Evolutionary conservation across 768 basidiomycete genomes (phyloP).

Genomic region (Clathrus columnatus): DNA sequence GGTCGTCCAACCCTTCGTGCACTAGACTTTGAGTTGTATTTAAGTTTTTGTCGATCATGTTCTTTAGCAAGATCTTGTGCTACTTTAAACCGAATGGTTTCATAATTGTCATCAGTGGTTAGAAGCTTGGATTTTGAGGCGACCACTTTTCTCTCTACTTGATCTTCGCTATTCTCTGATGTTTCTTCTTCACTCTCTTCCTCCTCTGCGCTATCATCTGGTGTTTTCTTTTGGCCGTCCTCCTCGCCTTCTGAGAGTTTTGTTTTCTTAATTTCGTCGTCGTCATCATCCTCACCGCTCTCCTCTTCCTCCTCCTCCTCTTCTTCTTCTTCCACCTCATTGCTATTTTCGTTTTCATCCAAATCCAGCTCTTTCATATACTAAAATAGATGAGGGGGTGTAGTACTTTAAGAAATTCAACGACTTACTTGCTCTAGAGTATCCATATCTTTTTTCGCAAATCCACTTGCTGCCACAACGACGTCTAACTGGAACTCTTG

Average conservation of each 20-base stretch:
- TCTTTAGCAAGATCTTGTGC: constrained; percentile 49
- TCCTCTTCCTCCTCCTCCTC: constrained; percentile 32
- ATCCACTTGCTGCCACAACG: constrained; percentile 90
- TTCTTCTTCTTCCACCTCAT: constrained; percentile 26
- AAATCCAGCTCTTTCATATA: constrained; percentile 54
- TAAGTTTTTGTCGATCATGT: constrained; percentile 56
- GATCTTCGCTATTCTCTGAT: constrained; percentile 5
- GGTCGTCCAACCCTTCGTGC: constrained; percentile 48
- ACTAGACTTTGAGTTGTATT: constrained; percentile 71
- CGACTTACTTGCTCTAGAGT: constrained; percentile 69
- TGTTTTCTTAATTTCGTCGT: constrained; percentile 15
- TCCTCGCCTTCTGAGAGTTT: constrained; percentile 15
- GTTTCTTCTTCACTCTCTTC: constrained; percentile 8
- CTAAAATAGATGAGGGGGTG: constrained; percentile 28
- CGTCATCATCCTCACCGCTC: constrained; percentile 29
- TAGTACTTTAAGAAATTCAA: constrained; percentile 18
- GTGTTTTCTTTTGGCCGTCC: constrained; percentile 3
- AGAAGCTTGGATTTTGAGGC: constrained; percentile 25
- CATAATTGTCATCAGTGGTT: constrained; percentile 1
- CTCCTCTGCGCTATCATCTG: constrained; percentile 7
- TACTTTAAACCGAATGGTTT: constrained; percentile 52
- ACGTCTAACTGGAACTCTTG: constrained; percentile 76
- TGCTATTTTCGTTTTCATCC: constrained; percentile 25
- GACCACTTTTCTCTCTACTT: constrained; percentile 30
- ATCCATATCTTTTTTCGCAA: constrained; percentile 75